Evolutionary conservation across 2,329 filamentous ascomycete species (phyloP).

Genomic region (Raffaelea albimanens): DNA sequence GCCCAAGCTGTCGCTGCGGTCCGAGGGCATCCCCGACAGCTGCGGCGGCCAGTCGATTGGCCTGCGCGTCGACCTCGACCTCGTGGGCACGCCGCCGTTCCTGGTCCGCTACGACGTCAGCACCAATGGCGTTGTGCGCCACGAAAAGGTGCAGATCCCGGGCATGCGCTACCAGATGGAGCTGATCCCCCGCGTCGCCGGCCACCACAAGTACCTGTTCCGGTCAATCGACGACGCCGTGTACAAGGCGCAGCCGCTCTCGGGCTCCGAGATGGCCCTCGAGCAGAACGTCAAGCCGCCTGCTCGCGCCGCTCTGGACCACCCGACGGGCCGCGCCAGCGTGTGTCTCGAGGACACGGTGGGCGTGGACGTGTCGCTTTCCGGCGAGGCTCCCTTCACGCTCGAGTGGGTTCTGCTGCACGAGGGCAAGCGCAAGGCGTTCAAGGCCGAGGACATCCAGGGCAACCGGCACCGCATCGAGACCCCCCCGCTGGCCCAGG

Average conservation of each 20-base stretch:
- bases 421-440: slow-evolving; percentile 71
- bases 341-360: slow-evolving; percentile 79
- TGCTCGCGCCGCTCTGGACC: slow-evolving; percentile 65
- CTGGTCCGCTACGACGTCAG: slow-evolving; percentile 67
- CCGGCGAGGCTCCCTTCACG: slow-evolving; percentile 78
- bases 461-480: slow-evolving; percentile 58
- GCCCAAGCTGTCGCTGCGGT: slow-evolving; percentile 63
- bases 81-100: slow-evolving; percentile 90
- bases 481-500: slow-evolving; percentile 64
- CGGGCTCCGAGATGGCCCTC: slow-evolving; percentile 52
- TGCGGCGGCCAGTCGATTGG: slow-evolving; percentile 92
- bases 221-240: slow-evolving; percentile 71
- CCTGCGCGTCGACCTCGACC: slow-evolving; percentile 75
- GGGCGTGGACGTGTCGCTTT: slow-evolving; percentile 62
- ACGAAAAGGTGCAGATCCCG: slow-evolving; percentile 48
- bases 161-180: slow-evolving; percentile 76
- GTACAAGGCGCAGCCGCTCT: slow-evolving; percentile 59
- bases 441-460: slow-evolving; percentile 55
- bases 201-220: slow-evolving; percentile 82
- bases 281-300: slow-evolving; percentile 92
- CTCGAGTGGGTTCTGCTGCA: slow-evolving; percentile 91
- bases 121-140: slow-evolving; percentile 46
- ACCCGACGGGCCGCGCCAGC: slow-evolving; percentile 43
- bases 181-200: slow-evolving; percentile 70
- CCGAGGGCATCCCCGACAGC: slow-evolving; percentile 83